Conservation (phyloP, 371 early-diverging fungal genomes). For the Circinella minor region DNA sequence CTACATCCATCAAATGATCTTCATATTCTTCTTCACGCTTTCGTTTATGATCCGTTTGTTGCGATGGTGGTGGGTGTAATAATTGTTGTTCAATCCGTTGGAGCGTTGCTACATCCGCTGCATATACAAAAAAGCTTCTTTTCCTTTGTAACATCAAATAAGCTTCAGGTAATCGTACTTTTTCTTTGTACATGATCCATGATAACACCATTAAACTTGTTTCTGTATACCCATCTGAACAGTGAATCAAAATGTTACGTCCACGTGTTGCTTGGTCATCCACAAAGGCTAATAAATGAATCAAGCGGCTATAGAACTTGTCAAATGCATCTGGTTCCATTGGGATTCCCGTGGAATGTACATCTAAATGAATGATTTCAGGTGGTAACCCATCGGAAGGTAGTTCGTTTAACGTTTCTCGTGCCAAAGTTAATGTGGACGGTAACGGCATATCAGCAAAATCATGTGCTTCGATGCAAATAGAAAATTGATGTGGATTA, state of each 20-base stretch:
- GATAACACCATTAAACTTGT: constrained; percentile 53
- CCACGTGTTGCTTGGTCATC: constrained; percentile 36
- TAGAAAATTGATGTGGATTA: constrained; percentile 57
- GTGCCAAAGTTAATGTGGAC: constrained; percentile 45
- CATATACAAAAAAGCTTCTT: constrained; percentile 69
- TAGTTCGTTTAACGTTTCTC: constrained; percentile 42
- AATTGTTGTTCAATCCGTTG: constrained; percentile 33
- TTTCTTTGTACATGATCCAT: constrained; percentile 60
- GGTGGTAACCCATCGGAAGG: constrained; percentile 25
- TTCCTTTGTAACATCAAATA: constrained; percentile 59
- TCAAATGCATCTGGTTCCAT: constrained; percentile 29
- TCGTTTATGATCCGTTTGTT: constrained; percentile 21
- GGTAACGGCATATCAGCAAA: constrained; percentile 58
- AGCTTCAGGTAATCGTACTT: constrained; percentile 57
- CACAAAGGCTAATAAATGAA: constrained; percentile 45
- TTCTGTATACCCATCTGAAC: constrained; percentile 70
- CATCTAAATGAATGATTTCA: constrained; percentile 64
- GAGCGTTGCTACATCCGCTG: constrained; percentile 54
- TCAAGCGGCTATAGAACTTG: constrained; percentile 28
- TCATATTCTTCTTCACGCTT: constrained; percentile 16
- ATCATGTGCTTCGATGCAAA: constrained; percentile 67
- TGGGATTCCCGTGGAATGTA: constrained; percentile 35
- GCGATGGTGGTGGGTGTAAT: background rate
- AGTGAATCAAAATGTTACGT: constrained; percentile 60
- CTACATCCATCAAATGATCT: background rate